Evolutionary conservation across 495 filamentous ascomycete species (phyloP).

Genomic region (Annulohypoxylon stygium): DNA sequence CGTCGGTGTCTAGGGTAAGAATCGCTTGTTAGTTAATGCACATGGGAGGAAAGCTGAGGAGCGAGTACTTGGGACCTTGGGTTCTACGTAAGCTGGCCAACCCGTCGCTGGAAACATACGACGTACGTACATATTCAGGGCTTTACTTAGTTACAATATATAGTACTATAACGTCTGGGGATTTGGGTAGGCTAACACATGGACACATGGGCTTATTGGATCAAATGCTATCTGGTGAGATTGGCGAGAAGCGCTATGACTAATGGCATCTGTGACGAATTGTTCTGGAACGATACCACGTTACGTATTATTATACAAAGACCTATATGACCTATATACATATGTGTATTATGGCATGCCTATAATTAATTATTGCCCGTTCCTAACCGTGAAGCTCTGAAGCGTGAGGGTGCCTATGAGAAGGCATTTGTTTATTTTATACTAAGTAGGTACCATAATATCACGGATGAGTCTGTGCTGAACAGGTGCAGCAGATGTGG

Average conservation of each 20-base stretch:
- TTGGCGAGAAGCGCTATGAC: slow-evolving; percentile 40
- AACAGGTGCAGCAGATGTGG: too few species aligned
- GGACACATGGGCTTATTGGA: slow-evolving; percentile 6
- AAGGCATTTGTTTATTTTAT: too few species aligned
- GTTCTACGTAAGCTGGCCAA: too few species aligned
- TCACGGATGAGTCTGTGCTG: background rate
- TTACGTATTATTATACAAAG: slow-evolving; percentile 17
- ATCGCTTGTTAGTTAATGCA: background rate
- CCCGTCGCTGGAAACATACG: too few species aligned
- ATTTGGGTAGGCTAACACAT: slow-evolving; percentile 28
- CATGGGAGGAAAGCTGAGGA: background rate
- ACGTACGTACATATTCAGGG: too few species aligned
- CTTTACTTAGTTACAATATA: too few species aligned
- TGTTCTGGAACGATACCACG: slow-evolving; percentile 43
- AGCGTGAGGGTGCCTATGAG: background rate
- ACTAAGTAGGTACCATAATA: background rate
- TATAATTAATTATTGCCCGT: background rate
- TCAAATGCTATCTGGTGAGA: slow-evolving; percentile 25
- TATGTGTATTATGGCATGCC: background rate
- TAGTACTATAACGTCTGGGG: background rate
- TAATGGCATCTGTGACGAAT: slow-evolving; percentile 26
- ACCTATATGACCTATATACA: background rate
- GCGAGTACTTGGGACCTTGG: too few species aligned
- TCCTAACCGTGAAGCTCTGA: background rate
- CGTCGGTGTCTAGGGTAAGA: background rate